These are phyloP conservation scores for Canavalia ensiformis DNA, from an alignment of 306 rosid genomes.

Conservation along the genomic window DNA sequence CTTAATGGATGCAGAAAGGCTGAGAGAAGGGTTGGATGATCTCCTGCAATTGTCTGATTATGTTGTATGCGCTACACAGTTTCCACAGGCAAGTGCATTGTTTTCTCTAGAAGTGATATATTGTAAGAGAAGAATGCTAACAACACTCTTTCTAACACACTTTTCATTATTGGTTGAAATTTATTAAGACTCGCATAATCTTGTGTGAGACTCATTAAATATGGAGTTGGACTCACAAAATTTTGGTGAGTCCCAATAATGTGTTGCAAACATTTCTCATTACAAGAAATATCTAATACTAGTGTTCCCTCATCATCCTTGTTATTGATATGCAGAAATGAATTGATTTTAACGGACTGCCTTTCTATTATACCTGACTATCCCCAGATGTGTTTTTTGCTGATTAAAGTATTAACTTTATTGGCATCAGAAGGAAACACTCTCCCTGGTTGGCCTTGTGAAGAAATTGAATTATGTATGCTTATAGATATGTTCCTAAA, in stretches of 20 bases:
- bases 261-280: no score
- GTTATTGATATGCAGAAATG: slow-evolving; percentile 13
- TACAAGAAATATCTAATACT: neutral
- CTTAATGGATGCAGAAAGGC: slow-evolving; percentile 82
- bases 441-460: neutral
- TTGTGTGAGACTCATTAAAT: no score
- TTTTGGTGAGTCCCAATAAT: no score
- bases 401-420: neutral
- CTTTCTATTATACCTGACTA: neutral
- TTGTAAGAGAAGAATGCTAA: neutral
- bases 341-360: slow-evolving; percentile 5
- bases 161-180: no score
- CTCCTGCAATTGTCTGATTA: slow-evolving; percentile 70
- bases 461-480: neutral
- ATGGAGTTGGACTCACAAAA: no score
- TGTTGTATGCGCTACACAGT: slow-evolving; percentile 73
- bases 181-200: no score
- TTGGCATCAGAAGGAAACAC: neutral
- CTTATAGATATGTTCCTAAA: slow-evolving; percentile 27
- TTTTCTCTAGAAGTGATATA: slow-evolving; percentile 38
- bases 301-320: neutral
- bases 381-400: slow-evolving; percentile 3
- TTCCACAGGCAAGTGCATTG: slow-evolving; percentile 81
- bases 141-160: no score
- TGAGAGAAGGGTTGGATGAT: slow-evolving; percentile 90